Conservation (phyloP, 257 asterid genomes). For the Solanum sitiens region DNA sequence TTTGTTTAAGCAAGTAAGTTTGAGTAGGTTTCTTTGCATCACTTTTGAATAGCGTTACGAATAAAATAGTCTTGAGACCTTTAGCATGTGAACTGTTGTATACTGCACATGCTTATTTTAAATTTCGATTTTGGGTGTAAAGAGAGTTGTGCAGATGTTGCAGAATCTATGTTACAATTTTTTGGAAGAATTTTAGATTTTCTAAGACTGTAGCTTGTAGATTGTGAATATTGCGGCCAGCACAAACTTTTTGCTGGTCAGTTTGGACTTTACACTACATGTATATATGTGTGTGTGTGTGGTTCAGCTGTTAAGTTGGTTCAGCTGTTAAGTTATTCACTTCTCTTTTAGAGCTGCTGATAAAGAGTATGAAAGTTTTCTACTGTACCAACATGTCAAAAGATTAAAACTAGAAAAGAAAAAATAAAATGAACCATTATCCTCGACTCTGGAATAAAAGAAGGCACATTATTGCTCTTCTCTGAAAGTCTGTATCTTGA, state of each 20-base stretch:
- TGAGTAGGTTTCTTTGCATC: neutral
- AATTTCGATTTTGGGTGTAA: neutral
- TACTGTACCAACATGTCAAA: neutral
- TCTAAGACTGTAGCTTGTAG: neutral
- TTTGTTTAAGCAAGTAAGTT: neutral
- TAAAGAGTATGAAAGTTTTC: neutral
- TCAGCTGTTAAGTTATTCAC: neutral
- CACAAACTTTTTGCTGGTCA: neutral
- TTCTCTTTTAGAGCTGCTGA: neutral
- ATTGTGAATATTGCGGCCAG: neutral
- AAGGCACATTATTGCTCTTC: neutral
- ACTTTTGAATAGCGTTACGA: neutral
- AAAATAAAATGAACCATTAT: neutral
- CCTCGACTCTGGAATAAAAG: neutral
- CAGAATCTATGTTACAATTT: neutral
- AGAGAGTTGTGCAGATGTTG: neutral
- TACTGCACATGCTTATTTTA: neutral
- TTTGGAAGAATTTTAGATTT: neutral
- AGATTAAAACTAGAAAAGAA: neutral
- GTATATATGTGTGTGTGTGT: neutral
- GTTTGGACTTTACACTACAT: neutral
- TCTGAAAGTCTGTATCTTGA: neutral
- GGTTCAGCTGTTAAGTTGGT: neutral
- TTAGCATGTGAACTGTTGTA: neutral
- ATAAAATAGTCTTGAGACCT: neutral